Percentiles rank a stretch among this genome's conserved stretches.
Evolutionary conservation across 805 yeast genomes (phyloP).

Genomic region (Candida morakotiae): DNA sequence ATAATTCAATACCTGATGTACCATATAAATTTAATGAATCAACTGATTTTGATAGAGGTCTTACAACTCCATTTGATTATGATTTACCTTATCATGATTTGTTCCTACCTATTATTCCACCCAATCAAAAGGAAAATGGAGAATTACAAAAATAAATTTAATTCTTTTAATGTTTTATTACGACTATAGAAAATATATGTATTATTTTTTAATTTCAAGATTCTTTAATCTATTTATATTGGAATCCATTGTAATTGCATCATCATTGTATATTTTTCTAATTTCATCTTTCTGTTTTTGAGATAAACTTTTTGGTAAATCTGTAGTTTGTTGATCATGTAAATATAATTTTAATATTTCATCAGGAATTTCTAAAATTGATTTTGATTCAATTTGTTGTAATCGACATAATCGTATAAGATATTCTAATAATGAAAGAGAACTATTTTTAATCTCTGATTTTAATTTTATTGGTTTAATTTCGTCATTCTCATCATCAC

Average conservation of each 20-base stretch:
- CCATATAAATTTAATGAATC: slow-evolving; percentile 1
- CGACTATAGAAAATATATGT: slow-evolving; percentile 5
- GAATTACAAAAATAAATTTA: neutral
- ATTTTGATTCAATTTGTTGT: slow-evolving; percentile 55
- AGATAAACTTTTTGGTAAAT: slow-evolving; percentile 16
- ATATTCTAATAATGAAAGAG: slow-evolving; percentile 61
- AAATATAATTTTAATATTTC: slow-evolving; percentile 61
- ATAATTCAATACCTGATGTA: slow-evolving; percentile 3
- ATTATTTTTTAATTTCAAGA: slow-evolving; percentile 13
- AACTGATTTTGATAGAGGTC: slow-evolving; percentile 3
- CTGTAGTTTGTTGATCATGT: slow-evolving; percentile 45
- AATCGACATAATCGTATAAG: slow-evolving; percentile 54
- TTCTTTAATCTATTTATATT: slow-evolving; percentile 30
- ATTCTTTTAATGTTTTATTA: slow-evolving; percentile 8
- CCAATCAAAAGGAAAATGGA: neutral
- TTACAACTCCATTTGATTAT: slow-evolving; percentile 3
- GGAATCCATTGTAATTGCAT: slow-evolving; percentile 23
- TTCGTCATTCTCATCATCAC: slow-evolving; percentile 21
- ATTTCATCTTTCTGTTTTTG: slow-evolving; percentile 11
- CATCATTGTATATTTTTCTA: slow-evolving; percentile 13
- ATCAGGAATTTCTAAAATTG: slow-evolving; percentile 55
- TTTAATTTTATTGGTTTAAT: slow-evolving; percentile 21
- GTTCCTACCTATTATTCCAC: slow-evolving; percentile 6
- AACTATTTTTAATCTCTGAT: slow-evolving; percentile 15
- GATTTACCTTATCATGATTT: slow-evolving; percentile 10